Percentiles rank a stretch among this genome's conserved stretches.
Conservation (phyloP, 2,329 filamentous ascomycete species). For the Trichoderma arundinaceum region DNA sequence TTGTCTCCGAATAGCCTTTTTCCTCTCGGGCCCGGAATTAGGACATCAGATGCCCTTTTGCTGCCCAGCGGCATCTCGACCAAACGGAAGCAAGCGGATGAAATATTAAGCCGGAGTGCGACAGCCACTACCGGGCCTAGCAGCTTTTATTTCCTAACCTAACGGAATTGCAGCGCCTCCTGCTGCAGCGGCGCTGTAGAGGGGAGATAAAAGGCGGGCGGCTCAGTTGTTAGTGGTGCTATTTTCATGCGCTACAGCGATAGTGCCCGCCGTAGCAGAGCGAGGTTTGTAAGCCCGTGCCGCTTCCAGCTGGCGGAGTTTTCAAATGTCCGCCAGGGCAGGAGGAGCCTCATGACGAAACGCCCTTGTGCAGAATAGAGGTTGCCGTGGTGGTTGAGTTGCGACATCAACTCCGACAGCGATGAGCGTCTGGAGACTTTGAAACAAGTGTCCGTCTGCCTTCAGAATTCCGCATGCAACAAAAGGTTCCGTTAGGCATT, state of each 20-base stretch:
- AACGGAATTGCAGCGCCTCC: background rate
- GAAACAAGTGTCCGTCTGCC: background rate
- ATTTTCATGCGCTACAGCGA: background rate
- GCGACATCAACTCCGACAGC: slow-evolving; percentile 15
- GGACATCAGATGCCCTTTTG: background rate
- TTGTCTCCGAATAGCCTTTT: too few species aligned
- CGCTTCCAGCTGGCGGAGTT: slow-evolving; percentile 11
- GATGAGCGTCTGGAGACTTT: background rate
- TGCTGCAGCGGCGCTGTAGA: background rate
- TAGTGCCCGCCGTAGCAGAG: slow-evolving; percentile 3
- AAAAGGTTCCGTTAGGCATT: background rate
- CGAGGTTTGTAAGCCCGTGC: slow-evolving; percentile 2
- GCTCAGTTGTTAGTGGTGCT: background rate
- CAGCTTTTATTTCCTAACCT: slow-evolving; percentile 4
- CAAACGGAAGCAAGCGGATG: slow-evolving; percentile 22
- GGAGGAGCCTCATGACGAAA: background rate
- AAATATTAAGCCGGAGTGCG: slow-evolving; percentile 24
- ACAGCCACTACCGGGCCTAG: background rate
- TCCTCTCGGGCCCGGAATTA: too few species aligned
- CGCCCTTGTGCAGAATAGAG: background rate
- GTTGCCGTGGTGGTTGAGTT: background rate
- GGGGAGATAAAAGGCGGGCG: background rate
- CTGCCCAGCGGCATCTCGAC: slow-evolving; percentile 4
- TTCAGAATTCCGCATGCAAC: too few species aligned
- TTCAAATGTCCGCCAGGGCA: slow-evolving; percentile 22